Conservation (phyloP, 1,284 basidiomycete genomes). For the Schizophyllum amplum region DNA sequence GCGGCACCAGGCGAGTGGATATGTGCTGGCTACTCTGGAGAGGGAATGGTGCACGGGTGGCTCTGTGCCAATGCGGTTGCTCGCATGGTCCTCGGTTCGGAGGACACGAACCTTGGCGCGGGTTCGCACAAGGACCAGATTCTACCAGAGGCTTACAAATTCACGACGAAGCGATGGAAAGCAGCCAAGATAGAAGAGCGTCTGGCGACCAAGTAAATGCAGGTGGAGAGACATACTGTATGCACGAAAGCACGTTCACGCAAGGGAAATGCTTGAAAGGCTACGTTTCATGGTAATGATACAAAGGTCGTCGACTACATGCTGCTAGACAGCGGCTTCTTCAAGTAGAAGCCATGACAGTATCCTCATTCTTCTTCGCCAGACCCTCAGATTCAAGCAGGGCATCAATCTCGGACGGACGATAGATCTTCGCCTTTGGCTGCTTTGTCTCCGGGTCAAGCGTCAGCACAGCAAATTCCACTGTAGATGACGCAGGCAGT, state of each 20-base stretch:
- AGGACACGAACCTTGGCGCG: background rate
- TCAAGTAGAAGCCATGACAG: constrained; percentile 48
- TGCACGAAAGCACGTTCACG: too few species aligned
- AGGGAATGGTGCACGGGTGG: constrained; percentile 65
- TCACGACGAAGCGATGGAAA: constrained; percentile 42
- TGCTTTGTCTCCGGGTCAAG: constrained; percentile 71
- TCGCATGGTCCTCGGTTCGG: constrained; percentile 38
- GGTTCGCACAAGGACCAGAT: constrained; percentile 6
- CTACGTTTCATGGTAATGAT: too few species aligned
- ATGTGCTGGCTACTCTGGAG: constrained; percentile 52
- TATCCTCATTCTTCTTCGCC: constrained; percentile 79
- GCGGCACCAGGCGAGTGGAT: constrained; percentile 42
- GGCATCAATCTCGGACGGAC: constrained; percentile 85
- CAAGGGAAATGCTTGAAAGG: too few species aligned
- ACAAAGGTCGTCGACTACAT: too few species aligned
- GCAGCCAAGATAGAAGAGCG: constrained; percentile 19
- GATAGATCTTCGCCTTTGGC: constrained; percentile 90
- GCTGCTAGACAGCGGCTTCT: constrained; percentile 12
- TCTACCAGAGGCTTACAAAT: constrained; percentile 41
- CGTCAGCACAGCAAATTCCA: constrained; percentile 94
- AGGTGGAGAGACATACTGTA: too few species aligned
- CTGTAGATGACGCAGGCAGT: constrained; percentile 31
- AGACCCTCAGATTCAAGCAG: constrained; percentile 79
- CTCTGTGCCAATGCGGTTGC: constrained; percentile 49
- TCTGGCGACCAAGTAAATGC: too few species aligned